phyloP scores from a whole-genome alignment of 2,329 filamentous ascomycete species.

The Venturia oleaginea region DNA sequence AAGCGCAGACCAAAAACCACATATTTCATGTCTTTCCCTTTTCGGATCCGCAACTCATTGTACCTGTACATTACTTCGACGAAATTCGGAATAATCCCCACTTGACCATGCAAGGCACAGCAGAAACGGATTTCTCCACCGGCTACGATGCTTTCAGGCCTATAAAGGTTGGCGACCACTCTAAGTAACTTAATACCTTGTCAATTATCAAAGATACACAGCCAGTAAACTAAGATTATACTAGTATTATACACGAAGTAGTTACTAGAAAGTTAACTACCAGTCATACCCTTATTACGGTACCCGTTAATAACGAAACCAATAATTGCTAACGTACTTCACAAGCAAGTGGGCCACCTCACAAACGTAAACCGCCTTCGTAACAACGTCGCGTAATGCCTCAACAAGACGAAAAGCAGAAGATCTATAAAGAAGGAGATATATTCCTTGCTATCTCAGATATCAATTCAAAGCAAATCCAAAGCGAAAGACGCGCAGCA shows the following conservation, averaged over 20 bases:
- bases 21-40: background rate
- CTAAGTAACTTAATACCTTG: background rate
- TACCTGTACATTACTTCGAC: background rate
- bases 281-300: background rate
- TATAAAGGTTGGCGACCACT: background rate
- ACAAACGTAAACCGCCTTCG: too few species aligned
- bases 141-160: background rate
- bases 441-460: too few species aligned
- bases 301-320: background rate
- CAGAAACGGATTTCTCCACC: background rate
- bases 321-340: too few species aligned
- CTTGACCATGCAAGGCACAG: background rate
- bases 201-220: background rate
- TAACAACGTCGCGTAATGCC: too few species aligned
- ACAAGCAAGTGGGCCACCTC: too few species aligned
- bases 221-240: background rate
- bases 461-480: too few species aligned
- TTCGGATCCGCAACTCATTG: background rate
- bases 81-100: slow-evolving; percentile 1
- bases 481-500: too few species aligned
- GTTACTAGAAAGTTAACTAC: background rate
- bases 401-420: too few species aligned
- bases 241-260: background rate
- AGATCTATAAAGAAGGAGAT: too few species aligned
- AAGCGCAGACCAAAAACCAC: background rate